phyloP scores from a whole-genome alignment of 1,284 basidiomycete genomes.

The Mrakiaceae sp. region DNA sequence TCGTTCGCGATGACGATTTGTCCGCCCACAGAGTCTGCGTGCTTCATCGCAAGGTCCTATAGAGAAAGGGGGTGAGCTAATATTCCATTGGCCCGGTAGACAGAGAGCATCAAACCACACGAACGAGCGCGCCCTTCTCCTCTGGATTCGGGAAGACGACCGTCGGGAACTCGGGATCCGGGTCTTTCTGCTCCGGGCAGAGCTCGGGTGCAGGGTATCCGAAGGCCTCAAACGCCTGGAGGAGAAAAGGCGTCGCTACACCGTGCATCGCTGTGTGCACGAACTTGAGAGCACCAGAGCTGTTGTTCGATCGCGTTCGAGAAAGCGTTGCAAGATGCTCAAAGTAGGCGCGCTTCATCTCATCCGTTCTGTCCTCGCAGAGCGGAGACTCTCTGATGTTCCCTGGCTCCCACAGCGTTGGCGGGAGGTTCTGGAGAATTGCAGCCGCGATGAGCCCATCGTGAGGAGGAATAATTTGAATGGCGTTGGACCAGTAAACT shows the following conservation, averaged over 20 bases:
- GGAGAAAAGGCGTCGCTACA: constrained; percentile 55
- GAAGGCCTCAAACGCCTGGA: constrained; percentile 46
- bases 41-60: constrained; percentile 55
- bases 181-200: constrained; percentile 51
- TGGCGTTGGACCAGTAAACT: constrained; percentile 4
- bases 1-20: constrained; percentile 68
- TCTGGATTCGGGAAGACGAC: constrained; percentile 63
- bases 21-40: constrained; percentile 45
- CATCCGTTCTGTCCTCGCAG: constrained; percentile 47
- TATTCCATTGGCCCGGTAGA: not conserved
- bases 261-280: constrained; percentile 82
- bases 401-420: constrained; percentile 42
- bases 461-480: constrained; percentile 59
- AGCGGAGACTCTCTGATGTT: constrained; percentile 33
- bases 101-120: not conserved
- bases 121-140: constrained; percentile 6
- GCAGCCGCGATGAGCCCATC: constrained; percentile 58
- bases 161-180: constrained; percentile 72
- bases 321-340: constrained; percentile 38
- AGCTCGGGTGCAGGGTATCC: constrained; percentile 46
- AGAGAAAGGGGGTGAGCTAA: not conserved
- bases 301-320: constrained; percentile 35
- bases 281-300: constrained; percentile 38
- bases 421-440: constrained; percentile 51
- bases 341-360: constrained; percentile 52